Base-by-base conservation (phyloP, 305 asterid genomes). In the Fraxinus albicans region DNA sequence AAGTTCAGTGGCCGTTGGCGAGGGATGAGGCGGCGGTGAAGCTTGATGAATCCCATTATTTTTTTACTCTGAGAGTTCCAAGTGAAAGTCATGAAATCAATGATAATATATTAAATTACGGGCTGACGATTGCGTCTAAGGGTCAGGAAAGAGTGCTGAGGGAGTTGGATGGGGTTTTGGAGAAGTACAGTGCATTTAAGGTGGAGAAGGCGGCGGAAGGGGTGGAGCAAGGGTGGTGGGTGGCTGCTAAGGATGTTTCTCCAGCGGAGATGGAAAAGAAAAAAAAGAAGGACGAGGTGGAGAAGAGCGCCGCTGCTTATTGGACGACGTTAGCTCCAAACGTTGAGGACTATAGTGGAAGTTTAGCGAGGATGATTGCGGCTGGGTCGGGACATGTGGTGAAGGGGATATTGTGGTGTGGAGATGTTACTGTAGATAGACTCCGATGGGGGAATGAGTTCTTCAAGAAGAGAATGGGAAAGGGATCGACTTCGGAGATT, bases 271-370 rank as follows among this genome's bases (percentile, higher is more conserved):
- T 94, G 95, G 88, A 84, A 75, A 76, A 10, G 86, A 88, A 78
- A 83, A 79, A 21, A 76, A 85, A 85, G 73, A 88, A 87, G 73
- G 95, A 91, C 29, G 87, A 87, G 87, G 88, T 91, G 90, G 97
- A 94, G 91, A 87, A 84, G 86, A 93, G 94, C 36, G 92, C 98
- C 7, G 87, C 94, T 15, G 98, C 96, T 0, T 94, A 94, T 76
- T 96, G 98, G 99, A 94, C 98, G 0, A 91, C 96, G 27, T 75
- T 96, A 78, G 98, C 99, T 6, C 99, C 99, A 6, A 94, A 94
- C 36, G 98, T 96, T 63, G 98, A 96, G 95, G 98, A 96, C 82
- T 96, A 96, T 34, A 91, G 94, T 42, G 89, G 91, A 38, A 83
- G 93, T 2, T 77, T 85, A 1, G 95, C 97, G n/a, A 89, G 89